A percentile compares a stretch with the other conserved stretches of the same genome.
These are phyloP conservation scores for Moesziomyces sp. DNA, from an alignment of 1,284 basidiomycete genomes.

Conservation along the genomic window DNA sequence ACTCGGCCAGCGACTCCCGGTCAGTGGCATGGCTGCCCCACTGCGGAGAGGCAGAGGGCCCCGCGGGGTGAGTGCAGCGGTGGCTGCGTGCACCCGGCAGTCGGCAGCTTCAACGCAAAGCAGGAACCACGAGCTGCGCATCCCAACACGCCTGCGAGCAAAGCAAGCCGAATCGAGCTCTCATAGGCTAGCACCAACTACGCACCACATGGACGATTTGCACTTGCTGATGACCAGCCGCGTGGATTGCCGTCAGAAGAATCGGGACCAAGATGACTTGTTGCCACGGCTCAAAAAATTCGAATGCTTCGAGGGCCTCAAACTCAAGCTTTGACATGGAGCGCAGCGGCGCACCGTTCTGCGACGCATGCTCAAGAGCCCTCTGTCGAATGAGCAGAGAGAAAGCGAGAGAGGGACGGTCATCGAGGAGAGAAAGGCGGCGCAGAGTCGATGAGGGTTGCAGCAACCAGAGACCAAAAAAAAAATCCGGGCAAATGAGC, in stretches of 20 bases:
- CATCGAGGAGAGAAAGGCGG: neutral
- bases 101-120: neutral
- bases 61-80: too few species aligned
- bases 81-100: neutral
- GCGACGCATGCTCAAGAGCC: neutral
- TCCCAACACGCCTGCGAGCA: neutral
- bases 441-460: neutral
- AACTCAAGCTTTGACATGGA: neutral
- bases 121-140: neutral
- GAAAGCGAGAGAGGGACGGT: too few species aligned
- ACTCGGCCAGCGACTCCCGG: neutral
- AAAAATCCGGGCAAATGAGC: conserved; percentile 3
- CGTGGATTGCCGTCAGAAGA: too few species aligned
- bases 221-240: too few species aligned
- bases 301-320: neutral
- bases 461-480: neutral
- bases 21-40: neutral
- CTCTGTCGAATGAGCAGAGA: too few species aligned
- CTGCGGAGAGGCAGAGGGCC: neutral
- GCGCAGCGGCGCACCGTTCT: neutral
- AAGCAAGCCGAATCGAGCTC: neutral
- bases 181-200: neutral
- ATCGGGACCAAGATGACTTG: too few species aligned
- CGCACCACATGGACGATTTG: neutral
- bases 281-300: too few species aligned